These are phyloP conservation scores for Xylaria sp. DNA, from an alignment of 2,329 filamentous ascomycete genomes.

Conservation along the genomic window DNA sequence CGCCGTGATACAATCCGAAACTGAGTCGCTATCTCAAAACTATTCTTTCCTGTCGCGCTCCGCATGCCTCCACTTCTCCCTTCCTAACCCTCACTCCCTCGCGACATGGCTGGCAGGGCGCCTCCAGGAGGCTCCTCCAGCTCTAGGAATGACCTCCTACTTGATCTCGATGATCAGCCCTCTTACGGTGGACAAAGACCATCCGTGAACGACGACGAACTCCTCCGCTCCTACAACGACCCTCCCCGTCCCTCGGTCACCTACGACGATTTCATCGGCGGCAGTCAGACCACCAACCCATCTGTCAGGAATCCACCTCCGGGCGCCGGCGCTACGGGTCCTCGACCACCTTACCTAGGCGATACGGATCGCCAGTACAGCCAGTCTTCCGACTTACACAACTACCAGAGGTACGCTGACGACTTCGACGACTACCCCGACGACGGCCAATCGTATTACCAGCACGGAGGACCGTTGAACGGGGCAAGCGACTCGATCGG, in stretches of 20 bases:
- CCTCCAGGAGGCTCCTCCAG: conserved; percentile 53
- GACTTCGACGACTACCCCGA: conserved; percentile 82
- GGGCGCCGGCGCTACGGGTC: conserved; percentile 33
- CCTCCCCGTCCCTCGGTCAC: conserved; percentile 81
- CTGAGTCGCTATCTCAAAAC: conserved; percentile 8
- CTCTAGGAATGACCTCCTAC: conserved; percentile 62
- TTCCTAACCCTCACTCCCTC: conserved; percentile 41
- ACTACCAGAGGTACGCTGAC: conserved; percentile 89
- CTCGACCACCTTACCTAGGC: conserved; percentile 47
- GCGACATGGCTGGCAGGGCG: conserved; percentile 65
- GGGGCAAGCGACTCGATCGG: conserved; percentile 47
- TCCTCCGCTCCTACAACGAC: conserved; percentile 73
- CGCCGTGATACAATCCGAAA: conserved; percentile 12
- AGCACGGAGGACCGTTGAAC: conserved; percentile 62
- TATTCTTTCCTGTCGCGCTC: conserved; percentile 25
- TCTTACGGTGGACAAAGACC: conserved; percentile 77
- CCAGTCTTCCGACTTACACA: conserved; percentile 81
- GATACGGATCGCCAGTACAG: conserved; percentile 54
- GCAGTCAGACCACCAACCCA: conserved; percentile 53
- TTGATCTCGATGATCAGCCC: conserved; percentile 73
- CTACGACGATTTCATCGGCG: conserved; percentile 93
- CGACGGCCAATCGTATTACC: conserved; percentile 81
- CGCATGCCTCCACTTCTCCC: conserved; percentile 37
- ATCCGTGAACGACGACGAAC: conserved; percentile 78
- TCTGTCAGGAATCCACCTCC: conserved; percentile 44